phyloP scores from a whole-genome alignment of 139 green algal species.

The Micractinium conductrix region DNA sequence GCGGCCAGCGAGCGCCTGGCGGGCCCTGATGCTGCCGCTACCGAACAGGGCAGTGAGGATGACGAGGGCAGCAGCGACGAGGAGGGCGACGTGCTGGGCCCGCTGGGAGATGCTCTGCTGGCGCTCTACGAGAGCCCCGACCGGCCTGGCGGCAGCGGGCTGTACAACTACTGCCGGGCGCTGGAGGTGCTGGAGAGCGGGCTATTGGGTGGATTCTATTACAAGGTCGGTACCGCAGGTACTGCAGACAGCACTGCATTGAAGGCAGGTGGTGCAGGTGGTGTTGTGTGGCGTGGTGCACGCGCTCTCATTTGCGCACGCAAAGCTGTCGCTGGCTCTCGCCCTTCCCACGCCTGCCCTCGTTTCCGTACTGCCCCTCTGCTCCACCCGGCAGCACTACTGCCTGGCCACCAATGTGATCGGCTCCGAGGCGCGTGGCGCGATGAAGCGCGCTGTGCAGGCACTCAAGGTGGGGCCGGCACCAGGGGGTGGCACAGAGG shows the following conservation, averaged over 20 bases:
- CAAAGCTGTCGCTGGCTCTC: not conserved
- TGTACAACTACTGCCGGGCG: slow-evolving; percentile 61
- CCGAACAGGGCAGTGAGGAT: not conserved
- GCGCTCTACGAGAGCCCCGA: slow-evolving; percentile 46
- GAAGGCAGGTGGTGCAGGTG: too few relatives aligned
- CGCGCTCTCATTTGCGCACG: too few relatives aligned
- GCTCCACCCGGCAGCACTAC: slow-evolving; percentile 40
- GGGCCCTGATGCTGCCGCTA: not conserved
- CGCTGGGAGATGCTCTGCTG: slow-evolving; percentile 28
- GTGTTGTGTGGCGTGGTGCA: too few relatives aligned
- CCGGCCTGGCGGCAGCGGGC: not conserved
- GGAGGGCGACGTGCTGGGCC: not conserved
- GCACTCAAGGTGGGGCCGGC: slow-evolving; percentile 56
- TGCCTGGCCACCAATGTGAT: slow-evolving; percentile 57
- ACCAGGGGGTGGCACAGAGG: too few relatives aligned
- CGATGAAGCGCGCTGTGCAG: slow-evolving; percentile 52
- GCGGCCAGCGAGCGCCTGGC: not conserved
- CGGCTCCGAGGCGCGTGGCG: slow-evolving; percentile 50
- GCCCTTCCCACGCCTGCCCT: not conserved
- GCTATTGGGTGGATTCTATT: slow-evolving; percentile 62
- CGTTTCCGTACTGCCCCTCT: not conserved
- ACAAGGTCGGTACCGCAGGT: not conserved
- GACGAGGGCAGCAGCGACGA: not conserved
- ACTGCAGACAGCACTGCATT: not conserved
- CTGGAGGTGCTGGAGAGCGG: slow-evolving; percentile 56